Evolutionary conservation across 441 rosid genomes (phyloP).

Genomic region (Corymbia calophylla): DNA sequence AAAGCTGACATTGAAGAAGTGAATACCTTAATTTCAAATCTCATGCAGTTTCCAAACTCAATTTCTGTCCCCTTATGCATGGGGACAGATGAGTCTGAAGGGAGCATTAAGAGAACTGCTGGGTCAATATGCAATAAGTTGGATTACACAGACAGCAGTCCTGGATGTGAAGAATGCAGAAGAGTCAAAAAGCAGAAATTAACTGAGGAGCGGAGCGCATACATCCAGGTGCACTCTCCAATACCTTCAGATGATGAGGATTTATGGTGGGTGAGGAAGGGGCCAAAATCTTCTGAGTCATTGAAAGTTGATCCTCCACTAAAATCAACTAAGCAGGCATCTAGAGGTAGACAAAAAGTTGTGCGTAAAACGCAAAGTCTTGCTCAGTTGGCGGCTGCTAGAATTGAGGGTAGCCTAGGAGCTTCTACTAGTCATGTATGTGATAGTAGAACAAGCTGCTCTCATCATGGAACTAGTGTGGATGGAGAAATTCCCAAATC

Average conservation of each 20-base stretch:
- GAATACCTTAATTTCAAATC: constrained; percentile 62
- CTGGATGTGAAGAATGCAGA: constrained; percentile 94
- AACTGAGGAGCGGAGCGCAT: constrained; percentile 67
- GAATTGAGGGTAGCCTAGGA: constrained; percentile 99
- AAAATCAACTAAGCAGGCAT: constrained; percentile 64
- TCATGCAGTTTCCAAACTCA: constrained; percentile 67
- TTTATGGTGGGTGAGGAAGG: constrained; percentile 94
- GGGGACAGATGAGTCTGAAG: constrained; percentile 60
- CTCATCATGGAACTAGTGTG: constrained; percentile 47
- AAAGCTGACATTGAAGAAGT: constrained; percentile 47
- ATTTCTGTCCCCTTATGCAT: constrained; percentile 34
- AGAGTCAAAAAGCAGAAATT: constrained; percentile 72
- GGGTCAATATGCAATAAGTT: constrained; percentile 51
- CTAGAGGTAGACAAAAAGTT: constrained; percentile 85
- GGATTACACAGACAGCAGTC: constrained; percentile 52
- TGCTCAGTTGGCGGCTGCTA: constrained; percentile 90
- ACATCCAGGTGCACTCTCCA: constrained; percentile 62
- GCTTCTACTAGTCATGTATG: constrained; percentile 98
- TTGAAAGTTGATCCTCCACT: constrained; percentile 61
- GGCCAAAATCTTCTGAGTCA: constrained; percentile 43
- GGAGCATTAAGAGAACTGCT: constrained; percentile 57
- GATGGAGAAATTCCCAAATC: constrained; percentile 55
- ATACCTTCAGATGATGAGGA: constrained; percentile 86
- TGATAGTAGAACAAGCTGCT: constrained; percentile 69
- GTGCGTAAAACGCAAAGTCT: constrained; percentile 88